These are phyloP conservation scores for Penicillium pancosmium DNA, from an alignment of 495 filamentous ascomycete species.

Conservation along the genomic window DNA sequence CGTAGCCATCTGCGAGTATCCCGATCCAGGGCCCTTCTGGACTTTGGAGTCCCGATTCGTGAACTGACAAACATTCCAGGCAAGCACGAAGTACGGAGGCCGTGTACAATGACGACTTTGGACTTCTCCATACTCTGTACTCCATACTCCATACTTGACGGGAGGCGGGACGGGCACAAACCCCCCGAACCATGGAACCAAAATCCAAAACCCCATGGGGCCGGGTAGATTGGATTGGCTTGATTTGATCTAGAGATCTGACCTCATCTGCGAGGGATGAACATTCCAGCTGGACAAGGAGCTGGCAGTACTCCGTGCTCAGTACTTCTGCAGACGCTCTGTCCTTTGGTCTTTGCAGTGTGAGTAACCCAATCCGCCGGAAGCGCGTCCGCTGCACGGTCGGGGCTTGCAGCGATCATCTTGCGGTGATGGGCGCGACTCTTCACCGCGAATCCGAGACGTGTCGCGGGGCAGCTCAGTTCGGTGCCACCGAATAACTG, in stretches of 20 bases:
- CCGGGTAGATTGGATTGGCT: background rate
- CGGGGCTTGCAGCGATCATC: slow-evolving; percentile 17
- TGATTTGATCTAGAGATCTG: background rate
- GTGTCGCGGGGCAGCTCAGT: slow-evolving; percentile 10
- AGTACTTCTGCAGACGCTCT: slow-evolving; percentile 5
- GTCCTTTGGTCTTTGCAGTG: slow-evolving; percentile 12
- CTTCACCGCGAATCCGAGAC: slow-evolving; percentile 17
- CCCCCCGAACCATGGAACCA: slow-evolving; percentile 13
- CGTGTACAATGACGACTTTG: too few species aligned
- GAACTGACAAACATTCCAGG: background rate
- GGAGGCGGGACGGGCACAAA: background rate
- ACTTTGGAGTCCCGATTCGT: background rate
- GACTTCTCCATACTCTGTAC: background rate
- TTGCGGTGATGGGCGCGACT: background rate
- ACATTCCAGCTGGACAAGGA: slow-evolving; percentile 1
- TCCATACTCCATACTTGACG: background rate
- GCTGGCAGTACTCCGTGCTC: background rate
- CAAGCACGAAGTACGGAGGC: background rate
- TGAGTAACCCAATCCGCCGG: slow-evolving; percentile 25
- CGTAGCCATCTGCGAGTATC: slow-evolving; percentile 5
- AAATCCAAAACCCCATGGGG: slow-evolving; percentile 10
- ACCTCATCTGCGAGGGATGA: slow-evolving; percentile 1
- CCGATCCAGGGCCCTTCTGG: background rate
- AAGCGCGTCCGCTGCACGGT: slow-evolving; percentile 15
- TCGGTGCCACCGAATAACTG: slow-evolving; percentile 1